phyloP scores from a whole-genome alignment of 2,329 filamentous ascomycete species.

The Talaromyces sp. region DNA sequence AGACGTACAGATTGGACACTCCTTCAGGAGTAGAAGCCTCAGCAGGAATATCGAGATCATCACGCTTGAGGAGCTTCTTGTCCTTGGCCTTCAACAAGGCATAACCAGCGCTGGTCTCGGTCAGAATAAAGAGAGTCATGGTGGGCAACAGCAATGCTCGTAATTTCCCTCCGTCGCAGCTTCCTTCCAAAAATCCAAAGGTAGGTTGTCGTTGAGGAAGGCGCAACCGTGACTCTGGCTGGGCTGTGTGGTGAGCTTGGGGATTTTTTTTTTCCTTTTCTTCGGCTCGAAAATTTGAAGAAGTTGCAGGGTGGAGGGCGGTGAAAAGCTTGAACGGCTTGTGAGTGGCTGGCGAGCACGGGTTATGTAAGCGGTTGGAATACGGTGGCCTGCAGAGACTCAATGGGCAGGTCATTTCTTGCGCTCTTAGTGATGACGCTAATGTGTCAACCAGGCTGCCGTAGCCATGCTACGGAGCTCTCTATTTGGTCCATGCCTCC shows the following conservation, averaged over 20 bases:
- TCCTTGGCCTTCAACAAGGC: conserved; percentile 97
- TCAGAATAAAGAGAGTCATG: conserved; percentile 90
- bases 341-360: conserved; percentile 20
- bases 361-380: conserved; percentile 29
- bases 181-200: conserved; percentile 20
- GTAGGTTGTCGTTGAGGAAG: conserved; percentile 21
- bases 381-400: neutral
- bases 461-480: conserved; percentile 11
- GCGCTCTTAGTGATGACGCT: neutral
- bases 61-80: conserved; percentile 93
- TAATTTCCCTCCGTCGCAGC: conserved; percentile 18
- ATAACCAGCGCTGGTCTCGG: conserved; percentile 94
- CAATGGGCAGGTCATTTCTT: neutral
- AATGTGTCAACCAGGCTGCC: neutral
- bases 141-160: conserved; percentile 39
- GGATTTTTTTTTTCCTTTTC: conserved; percentile 23
- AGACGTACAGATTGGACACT: conserved; percentile 75
- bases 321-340: conserved; percentile 31
- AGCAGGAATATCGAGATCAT: conserved; percentile 71
- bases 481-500: conserved; percentile 1
- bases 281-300: conserved; percentile 19
- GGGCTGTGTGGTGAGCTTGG: conserved; percentile 30
- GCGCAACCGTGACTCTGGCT: conserved; percentile 22
- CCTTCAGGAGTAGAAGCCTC: conserved; percentile 78
- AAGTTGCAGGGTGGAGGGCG: conserved; percentile 15